Percentiles rank a stretch among this genome's conserved stretches.
Conservation (phyloP, 371 early-diverging fungal genomes). For the Smittium culicis region DNA sequence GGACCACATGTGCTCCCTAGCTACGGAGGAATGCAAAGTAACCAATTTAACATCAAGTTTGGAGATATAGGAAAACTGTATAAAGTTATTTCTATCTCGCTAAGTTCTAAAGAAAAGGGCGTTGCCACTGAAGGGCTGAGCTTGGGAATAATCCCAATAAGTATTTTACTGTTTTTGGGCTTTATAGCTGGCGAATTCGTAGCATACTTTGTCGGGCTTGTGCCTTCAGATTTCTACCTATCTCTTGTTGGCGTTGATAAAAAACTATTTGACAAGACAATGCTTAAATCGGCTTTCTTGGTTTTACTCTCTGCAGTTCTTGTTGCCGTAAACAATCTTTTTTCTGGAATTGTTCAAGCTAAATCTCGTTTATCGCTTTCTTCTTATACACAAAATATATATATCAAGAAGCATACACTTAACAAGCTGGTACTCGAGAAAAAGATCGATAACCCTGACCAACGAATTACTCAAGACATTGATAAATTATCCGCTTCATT, state of each 20-base stretch:
- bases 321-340: conserved; percentile 39
- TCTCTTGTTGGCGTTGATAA: conserved; percentile 46
- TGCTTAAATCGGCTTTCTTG: conserved; percentile 37
- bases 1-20: no score
- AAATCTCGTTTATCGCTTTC: conserved; percentile 43
- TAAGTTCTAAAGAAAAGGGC: neutral
- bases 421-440: conserved; percentile 42
- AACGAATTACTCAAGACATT: conserved; percentile 79
- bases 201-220: conserved; percentile 49
- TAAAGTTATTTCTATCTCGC: neutral
- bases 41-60: conserved; percentile 5
- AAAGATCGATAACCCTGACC: conserved; percentile 67
- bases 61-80: neutral
- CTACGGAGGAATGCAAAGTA: no score
- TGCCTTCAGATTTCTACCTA: conserved; percentile 56
- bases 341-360: conserved; percentile 42
- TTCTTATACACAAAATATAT: conserved; percentile 41
- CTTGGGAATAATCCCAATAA: conserved; percentile 1
- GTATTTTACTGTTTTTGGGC: neutral
- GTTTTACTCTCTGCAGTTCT: conserved; percentile 44
- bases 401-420: conserved; percentile 42
- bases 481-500: conserved; percentile 55
- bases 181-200: conserved; percentile 7
- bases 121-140: neutral
- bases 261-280: conserved; percentile 38